Evolutionary conservation across 208 protist species (phyloP), one percentile per base, ranked within the genome.

Genomic region (Trypanosoma mega): DNA sequence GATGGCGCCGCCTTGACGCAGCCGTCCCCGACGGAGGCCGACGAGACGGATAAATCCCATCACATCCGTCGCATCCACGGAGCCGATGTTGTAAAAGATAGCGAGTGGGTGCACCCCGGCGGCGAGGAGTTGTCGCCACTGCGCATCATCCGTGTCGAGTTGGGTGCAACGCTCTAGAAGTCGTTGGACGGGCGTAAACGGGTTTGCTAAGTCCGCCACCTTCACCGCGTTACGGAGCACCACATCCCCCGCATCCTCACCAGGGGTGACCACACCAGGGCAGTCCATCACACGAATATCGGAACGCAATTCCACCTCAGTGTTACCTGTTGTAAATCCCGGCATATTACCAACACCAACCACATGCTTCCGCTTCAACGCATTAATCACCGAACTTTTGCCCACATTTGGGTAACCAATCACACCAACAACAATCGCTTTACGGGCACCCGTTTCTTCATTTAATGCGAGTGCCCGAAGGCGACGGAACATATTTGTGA

Each of bases 331-430:
- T 2, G 97, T 99, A 71, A 98, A 95, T 46, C 97, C 97, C 14
- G 98, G 96, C 55, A 85, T 96, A 59, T 96, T 96, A 39, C 92
- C 91, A 2, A 96, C 91, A 29, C 78, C 78, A 14, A 93, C 90
- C 5, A 97, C 95, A 55, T 90, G 77, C 43, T 85, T 86, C 11
- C 97, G 84, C 71, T 98, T 99, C n/a, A 99, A 80, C 0, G 90
- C 88, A 68, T 99, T 99, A 66, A 99, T 99, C 21, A 99, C 78
- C 33, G 91, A 98, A 27, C 80, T 94, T 77, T 99, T 99, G 21
- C 93, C 98, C 7, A 99, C 98, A 68, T 99, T 99, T 24, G 98
- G 98, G 65, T 98, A 99, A 29, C 98, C 98, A 78, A 98, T 98
- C 30, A 98, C 94, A 45, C 98, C 97, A 14, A 99, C 98, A 18